A percentile compares a stretch with the other conserved stretches of the same genome.
phyloP scores from a whole-genome alignment of 345 rosid species.

The Conringia planisiliqua region DNA sequence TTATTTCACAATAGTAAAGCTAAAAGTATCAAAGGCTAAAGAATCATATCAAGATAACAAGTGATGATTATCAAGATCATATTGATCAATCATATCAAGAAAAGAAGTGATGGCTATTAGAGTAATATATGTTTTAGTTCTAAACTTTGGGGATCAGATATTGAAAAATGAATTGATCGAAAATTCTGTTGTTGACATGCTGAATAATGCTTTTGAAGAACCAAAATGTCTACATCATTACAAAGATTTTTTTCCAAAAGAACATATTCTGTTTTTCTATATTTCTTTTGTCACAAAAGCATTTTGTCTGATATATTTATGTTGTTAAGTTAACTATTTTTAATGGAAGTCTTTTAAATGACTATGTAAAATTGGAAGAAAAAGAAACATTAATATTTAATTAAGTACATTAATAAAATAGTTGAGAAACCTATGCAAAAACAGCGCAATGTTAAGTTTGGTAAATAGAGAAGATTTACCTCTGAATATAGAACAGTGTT shows the following conservation, averaged over 20 bases:
- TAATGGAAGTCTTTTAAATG: no score
- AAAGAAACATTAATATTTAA: no score
- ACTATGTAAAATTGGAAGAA: no score
- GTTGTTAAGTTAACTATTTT: no score
- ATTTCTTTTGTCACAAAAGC: not conserved
- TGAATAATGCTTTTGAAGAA: not conserved
- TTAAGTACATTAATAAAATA: no score
- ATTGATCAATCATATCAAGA: not conserved
- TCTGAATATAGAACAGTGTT: no score
- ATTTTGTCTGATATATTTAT: not conserved
- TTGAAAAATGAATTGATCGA: not conserved
- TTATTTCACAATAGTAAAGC: not conserved
- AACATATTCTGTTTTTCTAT: not conserved
- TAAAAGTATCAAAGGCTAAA: not conserved
- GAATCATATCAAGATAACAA: not conserved
- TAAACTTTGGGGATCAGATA: not conserved
- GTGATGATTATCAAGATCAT: no score
- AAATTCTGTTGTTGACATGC: not conserved
- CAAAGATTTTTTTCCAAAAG: not conserved
- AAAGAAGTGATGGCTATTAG: not conserved
- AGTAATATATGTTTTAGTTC: not conserved
- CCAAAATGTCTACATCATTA: not conserved
- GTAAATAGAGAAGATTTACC: no score
- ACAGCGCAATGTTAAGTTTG: no score
- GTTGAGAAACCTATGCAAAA: no score